These are phyloP conservation scores for Capronia epimyces DNA, from an alignment of 2,329 filamentous ascomycete genomes.

Conservation along the genomic window DNA sequence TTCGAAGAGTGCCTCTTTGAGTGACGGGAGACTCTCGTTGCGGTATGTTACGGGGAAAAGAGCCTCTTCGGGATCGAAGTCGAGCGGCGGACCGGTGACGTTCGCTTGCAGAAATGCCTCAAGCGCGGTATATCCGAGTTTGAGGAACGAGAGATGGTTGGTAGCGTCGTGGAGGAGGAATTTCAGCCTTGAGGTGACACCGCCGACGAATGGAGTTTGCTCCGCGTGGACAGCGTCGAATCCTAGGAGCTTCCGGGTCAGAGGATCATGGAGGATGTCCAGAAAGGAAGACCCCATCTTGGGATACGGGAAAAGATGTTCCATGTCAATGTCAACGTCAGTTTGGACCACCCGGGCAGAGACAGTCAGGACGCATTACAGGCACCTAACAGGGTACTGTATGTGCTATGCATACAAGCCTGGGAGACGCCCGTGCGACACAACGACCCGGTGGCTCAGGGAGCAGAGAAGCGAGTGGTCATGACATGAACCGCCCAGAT, in stretches of 20 bases:
- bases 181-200: constrained; percentile 36
- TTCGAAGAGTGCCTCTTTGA: constrained; percentile 58
- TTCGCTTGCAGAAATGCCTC: constrained; percentile 79
- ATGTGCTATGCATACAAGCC: too few species aligned
- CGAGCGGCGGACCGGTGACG: constrained; percentile 78
- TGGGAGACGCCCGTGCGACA: too few species aligned
- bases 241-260: constrained; percentile 39
- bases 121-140: constrained; percentile 63
- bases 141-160: constrained; percentile 40
- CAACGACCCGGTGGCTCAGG: too few species aligned
- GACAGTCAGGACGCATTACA: neutral
- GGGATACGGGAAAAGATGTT: constrained; percentile 28
- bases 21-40: constrained; percentile 40
- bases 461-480: too few species aligned
- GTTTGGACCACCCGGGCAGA: neutral
- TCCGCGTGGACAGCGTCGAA: constrained; percentile 32
- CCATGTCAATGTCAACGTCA: too few species aligned
- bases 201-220: constrained; percentile 32
- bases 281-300: constrained; percentile 28
- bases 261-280: constrained; percentile 30
- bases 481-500: too few species aligned
- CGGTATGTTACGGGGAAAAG: constrained; percentile 44
- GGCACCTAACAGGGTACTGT: too few species aligned
- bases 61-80: constrained; percentile 48
- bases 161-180: constrained; percentile 35